These are phyloP conservation scores for Tetrastigma voinierianum DNA, from an alignment of 164 flowering plant species.

Conservation along the genomic window DNA sequence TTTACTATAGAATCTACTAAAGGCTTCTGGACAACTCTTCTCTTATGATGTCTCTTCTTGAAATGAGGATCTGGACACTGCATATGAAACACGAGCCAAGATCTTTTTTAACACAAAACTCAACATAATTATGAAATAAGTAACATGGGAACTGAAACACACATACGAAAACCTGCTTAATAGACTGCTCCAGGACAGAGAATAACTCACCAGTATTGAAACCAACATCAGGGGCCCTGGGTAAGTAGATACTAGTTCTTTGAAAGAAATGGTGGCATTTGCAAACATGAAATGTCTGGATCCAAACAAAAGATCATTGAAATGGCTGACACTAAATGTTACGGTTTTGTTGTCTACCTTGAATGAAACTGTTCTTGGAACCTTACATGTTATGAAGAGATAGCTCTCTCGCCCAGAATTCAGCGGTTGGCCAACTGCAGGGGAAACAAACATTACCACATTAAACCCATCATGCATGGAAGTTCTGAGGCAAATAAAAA, in stretches of 20 bases:
- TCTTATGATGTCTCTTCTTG: slow-evolving; percentile 86
- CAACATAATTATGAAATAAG: neutral
- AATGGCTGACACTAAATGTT: neutral
- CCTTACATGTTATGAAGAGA: slow-evolving; percentile 71
- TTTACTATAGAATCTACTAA: slow-evolving; percentile 68
- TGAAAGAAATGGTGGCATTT: slow-evolving; percentile 80
- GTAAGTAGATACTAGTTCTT: slow-evolving; percentile 64
- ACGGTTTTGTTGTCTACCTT: neutral
- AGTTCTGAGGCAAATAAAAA: neutral
- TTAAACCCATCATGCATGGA: neutral
- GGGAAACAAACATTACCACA: neutral
- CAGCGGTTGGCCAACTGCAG: slow-evolving; percentile 80
- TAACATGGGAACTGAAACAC: neutral
- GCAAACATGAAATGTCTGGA: slow-evolving; percentile 85
- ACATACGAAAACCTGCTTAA: too few relatives aligned
- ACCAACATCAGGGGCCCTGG: slow-evolving; percentile 81
- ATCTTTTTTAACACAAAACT: neutral
- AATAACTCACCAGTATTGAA: slow-evolving; percentile 70
- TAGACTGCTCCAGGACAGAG: neutral
- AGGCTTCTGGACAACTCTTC: slow-evolving; percentile 86
- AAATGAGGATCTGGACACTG: slow-evolving; percentile 99
- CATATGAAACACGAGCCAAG: slow-evolving; percentile 10
- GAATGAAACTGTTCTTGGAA: slow-evolving; percentile 5
- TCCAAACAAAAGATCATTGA: slow-evolving; percentile 7
- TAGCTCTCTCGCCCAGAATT: slow-evolving; percentile 75